phyloP scores from a whole-genome alignment of 805 yeast genomes.

The Myxozyma mucilagina region DNA sequence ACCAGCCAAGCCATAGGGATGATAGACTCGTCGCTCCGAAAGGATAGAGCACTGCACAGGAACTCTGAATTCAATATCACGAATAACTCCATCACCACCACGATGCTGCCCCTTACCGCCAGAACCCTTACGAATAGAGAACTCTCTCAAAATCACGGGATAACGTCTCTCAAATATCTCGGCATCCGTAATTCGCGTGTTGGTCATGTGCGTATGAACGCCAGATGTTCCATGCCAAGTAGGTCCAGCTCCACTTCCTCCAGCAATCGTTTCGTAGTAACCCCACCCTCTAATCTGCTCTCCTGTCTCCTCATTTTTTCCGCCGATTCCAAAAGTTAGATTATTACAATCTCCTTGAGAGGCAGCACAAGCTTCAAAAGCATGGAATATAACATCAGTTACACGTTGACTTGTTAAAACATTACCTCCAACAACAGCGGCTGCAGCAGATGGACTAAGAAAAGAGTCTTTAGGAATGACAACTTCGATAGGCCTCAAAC shows the following conservation, averaged over 20 bases:
- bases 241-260: constrained; percentile 92
- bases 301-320: constrained; percentile 49
- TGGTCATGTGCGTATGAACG: constrained; percentile 94
- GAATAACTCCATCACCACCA: constrained; percentile 85
- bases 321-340: constrained; percentile 85
- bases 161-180: constrained; percentile 86
- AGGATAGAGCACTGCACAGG: constrained; percentile 75
- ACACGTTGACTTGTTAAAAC: constrained; percentile 93
- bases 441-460: constrained; percentile 74
- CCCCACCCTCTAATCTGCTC: constrained; percentile 34
- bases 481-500: constrained; percentile 74
- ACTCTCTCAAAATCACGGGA: constrained; percentile 76
- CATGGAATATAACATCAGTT: constrained; percentile 82
- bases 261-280: constrained; percentile 67
- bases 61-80: constrained; percentile 77
- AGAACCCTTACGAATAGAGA: constrained; percentile 65
- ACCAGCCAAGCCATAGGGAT: constrained; percentile 86
- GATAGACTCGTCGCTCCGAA: constrained; percentile 79
- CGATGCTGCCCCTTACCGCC: constrained; percentile 74
- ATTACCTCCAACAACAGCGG: constrained; percentile 94
- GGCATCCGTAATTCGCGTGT: constrained; percentile 88
- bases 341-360: constrained; percentile 96
- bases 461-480: constrained; percentile 62
- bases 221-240: constrained; percentile 84
- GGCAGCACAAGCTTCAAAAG: constrained; percentile 88